Evolutionary conservation across 805 yeast species (phyloP).

Genomic region (Vanderwaltozyma verrucispora): DNA sequence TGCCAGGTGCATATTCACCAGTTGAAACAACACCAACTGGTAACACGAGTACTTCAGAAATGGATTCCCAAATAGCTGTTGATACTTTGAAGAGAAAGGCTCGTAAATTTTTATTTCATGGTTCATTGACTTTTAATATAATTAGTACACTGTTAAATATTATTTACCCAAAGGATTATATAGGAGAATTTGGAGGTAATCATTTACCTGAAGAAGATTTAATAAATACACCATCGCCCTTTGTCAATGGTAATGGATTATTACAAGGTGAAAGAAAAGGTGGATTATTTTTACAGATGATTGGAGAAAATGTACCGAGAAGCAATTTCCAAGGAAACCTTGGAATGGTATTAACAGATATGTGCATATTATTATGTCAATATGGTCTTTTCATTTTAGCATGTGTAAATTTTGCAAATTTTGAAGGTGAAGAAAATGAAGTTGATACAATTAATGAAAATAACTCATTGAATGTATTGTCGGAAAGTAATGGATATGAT

Average conservation of each 20-base stretch:
- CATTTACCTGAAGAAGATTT: conserved; percentile 15
- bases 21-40: neutral
- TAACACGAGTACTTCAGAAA: neutral
- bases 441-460: conserved; percentile 2
- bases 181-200: conserved; percentile 25
- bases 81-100: conserved; percentile 12
- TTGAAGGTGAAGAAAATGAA: conserved; percentile 9
- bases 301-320: conserved; percentile 36
- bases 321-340: conserved; percentile 27
- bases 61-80: conserved; percentile 1
- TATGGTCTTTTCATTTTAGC: conserved; percentile 18
- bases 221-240: conserved; percentile 25
- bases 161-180: conserved; percentile 28
- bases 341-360: conserved; percentile 20
- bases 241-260: conserved; percentile 15
- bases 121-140: conserved; percentile 17
- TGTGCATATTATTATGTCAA: conserved; percentile 21
- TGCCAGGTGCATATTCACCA: conserved; percentile 18
- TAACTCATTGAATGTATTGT: conserved; percentile 8
- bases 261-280: conserved; percentile 30
- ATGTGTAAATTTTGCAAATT: conserved; percentile 19
- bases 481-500: conserved; percentile 35
- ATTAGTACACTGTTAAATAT: conserved; percentile 12
- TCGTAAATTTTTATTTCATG: conserved; percentile 18
- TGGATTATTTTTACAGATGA: conserved; percentile 32